These are phyloP conservation scores for Arthrobotrys sinensis DNA, from an alignment of 2,329 filamentous ascomycete genomes.

Conservation along the genomic window DNA sequence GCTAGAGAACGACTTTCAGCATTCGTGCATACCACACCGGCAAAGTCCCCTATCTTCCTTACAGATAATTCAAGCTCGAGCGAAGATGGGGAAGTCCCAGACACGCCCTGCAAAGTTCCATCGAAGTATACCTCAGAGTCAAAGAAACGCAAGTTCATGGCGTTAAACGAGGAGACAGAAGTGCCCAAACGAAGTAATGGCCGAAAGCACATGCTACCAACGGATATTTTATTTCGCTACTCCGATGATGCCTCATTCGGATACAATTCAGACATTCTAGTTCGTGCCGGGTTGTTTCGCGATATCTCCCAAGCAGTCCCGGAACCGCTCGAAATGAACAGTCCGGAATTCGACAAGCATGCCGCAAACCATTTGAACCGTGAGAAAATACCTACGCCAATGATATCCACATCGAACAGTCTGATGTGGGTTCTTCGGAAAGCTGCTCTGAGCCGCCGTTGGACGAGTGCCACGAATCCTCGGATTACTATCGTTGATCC, in stretches of 20 bases:
- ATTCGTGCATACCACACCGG: conserved; percentile 15
- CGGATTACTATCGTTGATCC: conserved; percentile 55
- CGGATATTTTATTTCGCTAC: conserved; percentile 53
- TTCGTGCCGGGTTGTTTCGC: conserved; percentile 48
- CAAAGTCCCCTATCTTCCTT: conserved; percentile 17
- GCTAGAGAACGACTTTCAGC: conserved; percentile 34
- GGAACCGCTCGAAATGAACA: conserved; percentile 39
- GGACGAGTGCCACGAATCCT: conserved; percentile 41
- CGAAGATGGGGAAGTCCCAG: conserved; percentile 16
- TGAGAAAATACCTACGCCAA: conserved; percentile 48
- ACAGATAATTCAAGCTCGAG: conserved; percentile 18
- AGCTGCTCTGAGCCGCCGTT: conserved; percentile 46
- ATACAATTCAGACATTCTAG: conserved; percentile 45
- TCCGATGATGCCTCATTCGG: conserved; percentile 51
- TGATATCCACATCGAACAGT: conserved; percentile 58
- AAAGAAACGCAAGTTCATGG: conserved; percentile 34
- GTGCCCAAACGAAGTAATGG: neutral
- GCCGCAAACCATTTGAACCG: conserved; percentile 55
- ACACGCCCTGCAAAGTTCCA: conserved; percentile 46
- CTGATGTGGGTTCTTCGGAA: conserved; percentile 58
- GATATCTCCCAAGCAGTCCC: conserved; percentile 46
- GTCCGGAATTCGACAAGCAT: conserved; percentile 42
- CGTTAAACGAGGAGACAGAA: neutral
- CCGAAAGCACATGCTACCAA: neutral
- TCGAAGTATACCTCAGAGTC: neutral